These are phyloP conservation scores for Penicillium sp. DNA, from an alignment of 2,329 filamentous ascomycete species.

Conservation along the genomic window DNA sequence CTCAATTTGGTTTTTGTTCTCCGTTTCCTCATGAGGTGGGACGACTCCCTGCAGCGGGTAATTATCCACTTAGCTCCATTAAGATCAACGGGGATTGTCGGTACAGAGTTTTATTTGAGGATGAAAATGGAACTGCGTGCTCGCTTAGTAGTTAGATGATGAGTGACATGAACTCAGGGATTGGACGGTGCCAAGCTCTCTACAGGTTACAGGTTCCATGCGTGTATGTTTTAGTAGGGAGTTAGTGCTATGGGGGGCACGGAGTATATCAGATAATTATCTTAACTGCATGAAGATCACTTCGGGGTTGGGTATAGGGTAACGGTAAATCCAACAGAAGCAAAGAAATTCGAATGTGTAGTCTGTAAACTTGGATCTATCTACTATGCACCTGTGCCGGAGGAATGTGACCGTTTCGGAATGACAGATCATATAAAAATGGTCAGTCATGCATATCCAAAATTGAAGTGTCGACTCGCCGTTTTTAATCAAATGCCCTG, in stretches of 20 bases:
- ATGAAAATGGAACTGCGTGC: background rate
- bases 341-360: background rate
- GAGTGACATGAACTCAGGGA: background rate
- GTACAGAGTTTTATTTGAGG: background rate
- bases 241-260: background rate
- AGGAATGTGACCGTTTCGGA: background rate
- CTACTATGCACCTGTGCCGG: background rate
- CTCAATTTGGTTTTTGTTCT: background rate
- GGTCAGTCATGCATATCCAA: background rate
- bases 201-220: background rate
- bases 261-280: background rate
- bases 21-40: background rate
- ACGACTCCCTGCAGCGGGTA: background rate
- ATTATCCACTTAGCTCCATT: background rate
- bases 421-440: constrained; percentile 1
- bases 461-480: background rate
- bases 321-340: background rate
- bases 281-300: background rate
- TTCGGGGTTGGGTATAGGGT: background rate
- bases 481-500: background rate
- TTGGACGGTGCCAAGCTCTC: background rate
- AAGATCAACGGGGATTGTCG: background rate
- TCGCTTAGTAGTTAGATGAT: background rate
- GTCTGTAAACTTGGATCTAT: background rate
- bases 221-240: background rate